Evolutionary conservation across 2,329 filamentous ascomycete genomes (phyloP), one percentile per base, ranked within the genome.

Genomic region (Claviceps pusilla): DNA sequence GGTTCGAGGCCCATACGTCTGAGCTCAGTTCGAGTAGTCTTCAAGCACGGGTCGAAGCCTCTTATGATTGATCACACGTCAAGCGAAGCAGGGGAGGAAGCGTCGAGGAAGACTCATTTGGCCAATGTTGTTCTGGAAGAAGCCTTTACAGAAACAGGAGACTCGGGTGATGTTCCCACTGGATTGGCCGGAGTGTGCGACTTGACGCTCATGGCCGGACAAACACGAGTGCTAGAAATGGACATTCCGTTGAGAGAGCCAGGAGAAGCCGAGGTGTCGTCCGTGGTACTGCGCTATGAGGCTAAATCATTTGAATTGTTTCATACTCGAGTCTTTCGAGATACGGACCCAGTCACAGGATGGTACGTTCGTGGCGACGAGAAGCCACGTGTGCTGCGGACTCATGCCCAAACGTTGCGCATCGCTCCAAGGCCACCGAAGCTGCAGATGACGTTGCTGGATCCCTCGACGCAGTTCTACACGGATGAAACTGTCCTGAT

Each of bases 371-470:
- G 70, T 7, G 66, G 68, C 3, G 68, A 70, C 14, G 64, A 66
- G 0, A 74, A 68, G 52, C 75, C 74, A 56, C 72, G 69, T 33
- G 66, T 79, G 24, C 68, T 74, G 33, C 73, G 80, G 9, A 59
- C 68, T 11, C 72, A 77, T 49, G 70, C 78, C 9, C 73, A 78
- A 39, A 71, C 72, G 2, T 78, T 95, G 54, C 83, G 80, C 54
- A 82, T 98, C 29, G 76, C 89, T 53, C 91, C 93, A 1, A 87
- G 94, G 59, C 93, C 91, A 33, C 93, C 93, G 0, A 97, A 96
- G 68, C 82, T 98, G 72, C 83, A 88, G 60, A 80, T 98, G 48
- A 77, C 73, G 31, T 71, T 88, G 10, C 73, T 79, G 2, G 76
- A 80, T 45, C 68, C 84, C 7, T 73, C 77, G 55, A 76, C 80